Evolutionary conservation across 106 monocot species (phyloP), one percentile per base, ranked within the genome.

Genomic region (Apostasia ramifera): DNA sequence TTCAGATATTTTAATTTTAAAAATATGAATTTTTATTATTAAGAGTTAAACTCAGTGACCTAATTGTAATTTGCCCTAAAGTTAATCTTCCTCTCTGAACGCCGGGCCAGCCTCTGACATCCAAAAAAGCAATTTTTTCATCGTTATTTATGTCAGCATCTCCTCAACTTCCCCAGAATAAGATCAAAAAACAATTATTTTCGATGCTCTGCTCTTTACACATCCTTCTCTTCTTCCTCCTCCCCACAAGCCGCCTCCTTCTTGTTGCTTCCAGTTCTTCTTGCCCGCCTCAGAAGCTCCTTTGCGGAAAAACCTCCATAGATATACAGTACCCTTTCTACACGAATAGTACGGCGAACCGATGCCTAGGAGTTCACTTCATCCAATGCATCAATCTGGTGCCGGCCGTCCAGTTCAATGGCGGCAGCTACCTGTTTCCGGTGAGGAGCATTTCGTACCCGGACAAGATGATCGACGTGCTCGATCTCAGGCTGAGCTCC

Each of bases 381-480:
- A 54, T 68, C 50, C 53, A 68, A 48, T 68, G 67, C 67, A 54
- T 54, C 52, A 46, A 68, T 68, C 53, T 68, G 10, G 67, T 68
- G 40, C 67, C 67, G 53, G 53, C 53, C 10, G 53, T 68, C 47
- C 51, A 9, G 2, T 68, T 68, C 67, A 13, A 53, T 12, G 67
- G 67, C 12, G 39, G 12, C 13, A 42, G 46, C 4, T 68, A 53
- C 41, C 1, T 68, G 39, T 68, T 53, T 43, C 67, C 67, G 12
- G 67, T 68, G 13, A 53, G 67, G 67, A 68, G 7, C 67, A 68
- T 68, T 53, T 68, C 67, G 0, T 68, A 68, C 67, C 11, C 8
- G 39, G 53, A 54, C 1, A 68, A 68, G 67, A 54, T 53, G 10
- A 40, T 68, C 40, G 46, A 8, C 6, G 53, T 68, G 53, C 67